A percentile compares a stretch with the other conserved stretches of the same genome.
Conservation (phyloP, 352 stramenopile species). For the Globisporangium recalcitrans region DNA sequence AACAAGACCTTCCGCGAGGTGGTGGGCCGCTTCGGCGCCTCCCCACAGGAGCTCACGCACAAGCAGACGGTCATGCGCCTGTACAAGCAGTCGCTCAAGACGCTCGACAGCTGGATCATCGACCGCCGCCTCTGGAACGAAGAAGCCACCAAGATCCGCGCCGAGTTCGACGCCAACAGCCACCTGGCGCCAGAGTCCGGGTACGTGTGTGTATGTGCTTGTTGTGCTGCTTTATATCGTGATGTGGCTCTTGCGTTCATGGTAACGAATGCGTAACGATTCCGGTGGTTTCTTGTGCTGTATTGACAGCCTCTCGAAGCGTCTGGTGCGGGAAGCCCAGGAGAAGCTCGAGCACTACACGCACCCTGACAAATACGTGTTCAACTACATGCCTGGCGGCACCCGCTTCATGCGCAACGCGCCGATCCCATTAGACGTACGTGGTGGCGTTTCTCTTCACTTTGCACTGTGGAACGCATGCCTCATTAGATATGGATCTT, state of each 20-base stretch:
- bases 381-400: slow-evolving; percentile 97
- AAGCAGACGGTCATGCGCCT: slow-evolving; percentile 88
- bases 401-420: slow-evolving; percentile 99
- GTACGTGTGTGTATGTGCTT: slow-evolving; percentile 18
- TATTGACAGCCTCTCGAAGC: slow-evolving; percentile 53
- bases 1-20: slow-evolving; percentile 82
- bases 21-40: slow-evolving; percentile 56
- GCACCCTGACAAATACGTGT: slow-evolving; percentile 96
- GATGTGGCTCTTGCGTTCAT: slow-evolving; percentile 1
- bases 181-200: slow-evolving; percentile 49
- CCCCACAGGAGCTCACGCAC: slow-evolving; percentile 71
- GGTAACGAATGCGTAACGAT: slow-evolving; percentile 11
- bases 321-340: slow-evolving; percentile 88
- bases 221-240: not conserved
- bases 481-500: no score
- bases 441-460: slow-evolving; percentile 3
- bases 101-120: slow-evolving; percentile 91
- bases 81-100: slow-evolving; percentile 95
- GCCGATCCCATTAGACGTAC: slow-evolving; percentile 91
- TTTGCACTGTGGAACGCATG: no score
- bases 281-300: slow-evolving; percentile 28
- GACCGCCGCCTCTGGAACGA: slow-evolving; percentile 95
- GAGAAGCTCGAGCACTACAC: slow-evolving; percentile 92
- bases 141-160: slow-evolving; percentile 90
- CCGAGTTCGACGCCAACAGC: slow-evolving; percentile 88